A percentile compares a stretch with the other conserved stretches of the same genome.
These are phyloP conservation scores for Microsporum audouinii DNA, from an alignment of 2,329 filamentous ascomycete species.

Conservation along the genomic window DNA sequence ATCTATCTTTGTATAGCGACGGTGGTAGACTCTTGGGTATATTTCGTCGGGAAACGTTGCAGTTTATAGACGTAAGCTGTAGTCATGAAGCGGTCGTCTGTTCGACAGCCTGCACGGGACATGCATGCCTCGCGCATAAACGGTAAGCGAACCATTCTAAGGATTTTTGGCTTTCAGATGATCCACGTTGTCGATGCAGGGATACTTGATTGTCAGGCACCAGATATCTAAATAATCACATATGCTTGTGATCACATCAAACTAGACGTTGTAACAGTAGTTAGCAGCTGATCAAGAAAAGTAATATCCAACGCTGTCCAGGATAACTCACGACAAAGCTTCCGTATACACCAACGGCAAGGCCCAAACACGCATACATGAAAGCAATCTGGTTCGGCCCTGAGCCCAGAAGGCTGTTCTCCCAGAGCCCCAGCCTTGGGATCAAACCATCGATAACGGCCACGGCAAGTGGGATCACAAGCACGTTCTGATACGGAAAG, in stretches of 20 bases:
- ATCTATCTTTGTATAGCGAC: too few relatives aligned
- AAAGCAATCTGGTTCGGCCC: slow-evolving; percentile 84
- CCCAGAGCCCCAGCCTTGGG: slow-evolving; percentile 57
- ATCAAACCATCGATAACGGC: slow-evolving; percentile 73
- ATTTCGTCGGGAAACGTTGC: too few relatives aligned
- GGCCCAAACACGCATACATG: slow-evolving; percentile 75
- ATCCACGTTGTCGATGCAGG: slow-evolving; percentile 33
- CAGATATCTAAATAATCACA: slow-evolving; percentile 98
- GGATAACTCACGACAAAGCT: slow-evolving; percentile 62
- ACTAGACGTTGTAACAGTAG: slow-evolving; percentile 22
- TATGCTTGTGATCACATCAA: slow-evolving; percentile 93
- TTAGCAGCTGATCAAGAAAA: background rate
- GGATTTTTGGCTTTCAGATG: slow-evolving; percentile 4
- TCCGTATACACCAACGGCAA: slow-evolving; percentile 82
- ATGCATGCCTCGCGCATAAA: background rate
- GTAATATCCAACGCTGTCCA: background rate
- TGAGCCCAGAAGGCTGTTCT: slow-evolving; percentile 63
- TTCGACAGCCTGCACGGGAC: too few relatives aligned
- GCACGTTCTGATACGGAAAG: slow-evolving; percentile 85
- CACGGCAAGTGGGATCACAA: slow-evolving; percentile 63
- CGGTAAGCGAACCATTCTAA: background rate
- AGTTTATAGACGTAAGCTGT: too few relatives aligned
- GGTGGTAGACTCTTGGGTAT: too few relatives aligned
- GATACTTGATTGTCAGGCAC: slow-evolving; percentile 95
- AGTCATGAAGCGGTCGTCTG: too few relatives aligned